A percentile compares a stretch with the other conserved stretches of the same genome.
These are phyloP conservation scores for Cladophialophora carrionii DNA, from an alignment of 2,329 filamentous ascomycete species.

Conservation along the genomic window DNA sequence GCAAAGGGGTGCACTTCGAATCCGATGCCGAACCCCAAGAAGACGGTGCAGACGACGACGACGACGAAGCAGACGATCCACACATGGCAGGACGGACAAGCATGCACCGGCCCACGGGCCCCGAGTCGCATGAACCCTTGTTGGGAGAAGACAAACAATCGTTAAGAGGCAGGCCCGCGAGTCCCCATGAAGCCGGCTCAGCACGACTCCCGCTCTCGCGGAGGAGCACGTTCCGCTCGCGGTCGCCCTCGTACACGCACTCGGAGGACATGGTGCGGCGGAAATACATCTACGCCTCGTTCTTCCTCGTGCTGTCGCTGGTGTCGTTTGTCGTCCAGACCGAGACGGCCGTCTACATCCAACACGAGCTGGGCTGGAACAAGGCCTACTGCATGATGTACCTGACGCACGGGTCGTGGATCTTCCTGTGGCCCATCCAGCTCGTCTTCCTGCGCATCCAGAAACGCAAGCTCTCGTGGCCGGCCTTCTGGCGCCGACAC, in stretches of 20 bases:
- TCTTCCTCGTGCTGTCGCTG: constrained; percentile 81
- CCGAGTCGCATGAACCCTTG: constrained; percentile 58
- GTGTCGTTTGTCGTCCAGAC: constrained; percentile 92
- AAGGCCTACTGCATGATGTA: constrained; percentile 99
- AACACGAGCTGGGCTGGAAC: constrained; percentile 88
- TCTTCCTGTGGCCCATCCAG: constrained; percentile 83
- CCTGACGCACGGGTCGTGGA: constrained; percentile 93
- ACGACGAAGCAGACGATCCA: constrained; percentile 47
- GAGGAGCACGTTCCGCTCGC: constrained; percentile 73
- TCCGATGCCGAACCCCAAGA: constrained; percentile 42
- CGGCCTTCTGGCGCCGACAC: constrained; percentile 80
- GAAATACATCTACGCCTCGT: constrained; percentile 83
- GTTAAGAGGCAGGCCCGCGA: constrained; percentile 45
- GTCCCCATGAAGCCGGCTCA: constrained; percentile 39
- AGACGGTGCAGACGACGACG: constrained; percentile 47
- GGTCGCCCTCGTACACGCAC: constrained; percentile 68
- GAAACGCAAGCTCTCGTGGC: constrained; percentile 77
- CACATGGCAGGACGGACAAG: constrained; percentile 53
- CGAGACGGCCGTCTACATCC: constrained; percentile 92
- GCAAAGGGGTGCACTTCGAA: constrained; percentile 23
- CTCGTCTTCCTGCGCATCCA: constrained; percentile 78
- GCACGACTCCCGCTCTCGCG: constrained; percentile 52
- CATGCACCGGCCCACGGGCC: constrained; percentile 53
- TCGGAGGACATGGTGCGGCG: constrained; percentile 69
- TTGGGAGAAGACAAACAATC: constrained; percentile 51